Evolutionary conservation across 306 rosid genomes (phyloP).

Genomic region (Vigna nakashimae): DNA sequence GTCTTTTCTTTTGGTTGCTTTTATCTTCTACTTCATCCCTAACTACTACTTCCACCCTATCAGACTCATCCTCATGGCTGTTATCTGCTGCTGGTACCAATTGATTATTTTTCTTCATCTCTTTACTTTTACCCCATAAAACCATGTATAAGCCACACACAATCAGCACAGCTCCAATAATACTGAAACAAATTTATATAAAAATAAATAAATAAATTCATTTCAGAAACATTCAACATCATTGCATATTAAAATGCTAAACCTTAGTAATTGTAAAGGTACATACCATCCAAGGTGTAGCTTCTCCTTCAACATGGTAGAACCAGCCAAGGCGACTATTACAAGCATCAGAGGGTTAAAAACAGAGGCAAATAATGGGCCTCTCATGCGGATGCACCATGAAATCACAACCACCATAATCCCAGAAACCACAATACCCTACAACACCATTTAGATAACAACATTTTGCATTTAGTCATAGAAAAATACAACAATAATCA

Average conservation of each 20-base stretch:
- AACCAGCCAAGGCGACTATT: constrained; percentile 44
- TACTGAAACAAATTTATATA: constrained; percentile 26
- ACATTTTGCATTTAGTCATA: background rate
- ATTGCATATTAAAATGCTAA: too few species aligned
- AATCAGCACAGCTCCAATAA: constrained; percentile 53
- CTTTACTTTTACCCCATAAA: constrained; percentile 65
- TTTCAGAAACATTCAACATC: too few species aligned
- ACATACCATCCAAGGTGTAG: constrained; percentile 49
- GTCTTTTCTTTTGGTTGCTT: background rate
- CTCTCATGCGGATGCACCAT: constrained; percentile 49
- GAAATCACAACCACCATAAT: constrained; percentile 38
- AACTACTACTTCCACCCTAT: constrained; percentile 10
- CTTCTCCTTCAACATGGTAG: constrained; percentile 50
- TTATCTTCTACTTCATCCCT: constrained; percentile 11
- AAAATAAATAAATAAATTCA: background rate
- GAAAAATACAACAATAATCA: background rate
- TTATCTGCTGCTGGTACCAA: constrained; percentile 30
- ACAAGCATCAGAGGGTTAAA: constrained; percentile 54
- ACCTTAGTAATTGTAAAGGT: background rate
- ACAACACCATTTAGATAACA: background rate
- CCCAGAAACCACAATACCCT: constrained; percentile 56
- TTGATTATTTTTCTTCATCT: constrained; percentile 47
- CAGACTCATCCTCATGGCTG: background rate
- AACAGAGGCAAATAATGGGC: constrained; percentile 53
- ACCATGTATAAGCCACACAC: constrained; percentile 54